These are phyloP conservation scores for Podaxis sp. DNA, from an alignment of 768 basidiomycete genomes.

Conservation along the genomic window DNA sequence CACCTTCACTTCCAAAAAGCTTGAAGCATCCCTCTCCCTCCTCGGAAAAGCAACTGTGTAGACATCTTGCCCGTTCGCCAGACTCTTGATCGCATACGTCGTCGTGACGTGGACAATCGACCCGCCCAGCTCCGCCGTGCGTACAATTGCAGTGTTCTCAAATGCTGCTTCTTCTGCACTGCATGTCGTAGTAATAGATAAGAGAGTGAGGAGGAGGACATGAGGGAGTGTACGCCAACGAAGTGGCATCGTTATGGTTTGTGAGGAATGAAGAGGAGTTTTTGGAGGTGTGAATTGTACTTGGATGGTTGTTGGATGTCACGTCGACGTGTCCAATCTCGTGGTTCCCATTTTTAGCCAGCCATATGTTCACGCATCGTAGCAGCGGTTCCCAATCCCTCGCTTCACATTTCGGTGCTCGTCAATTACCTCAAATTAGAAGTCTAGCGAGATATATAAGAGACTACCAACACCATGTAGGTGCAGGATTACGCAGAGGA, in stretches of 20 bases:
- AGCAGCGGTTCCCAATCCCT: neutral
- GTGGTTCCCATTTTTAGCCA: conserved; percentile 16
- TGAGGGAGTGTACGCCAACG: conserved; percentile 44
- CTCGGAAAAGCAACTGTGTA: conserved; percentile 68
- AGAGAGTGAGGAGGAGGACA: conserved; percentile 32
- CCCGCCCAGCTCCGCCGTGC: conserved; percentile 87
- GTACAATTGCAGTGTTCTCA: conserved; percentile 87
- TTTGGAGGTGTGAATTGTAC: neutral
- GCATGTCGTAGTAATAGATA: conserved; percentile 32
- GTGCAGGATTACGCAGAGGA: conserved; percentile 68
- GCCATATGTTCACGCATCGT: neutral
- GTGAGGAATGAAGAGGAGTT: conserved; percentile 12
- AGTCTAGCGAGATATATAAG: conserved; percentile 13
- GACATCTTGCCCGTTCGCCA: conserved; percentile 51
- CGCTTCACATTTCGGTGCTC: neutral
- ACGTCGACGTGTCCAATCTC: conserved; percentile 25
- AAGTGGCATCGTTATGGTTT: conserved; percentile 35
- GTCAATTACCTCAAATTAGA: conserved; percentile 9
- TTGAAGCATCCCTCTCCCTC: conserved; percentile 61
- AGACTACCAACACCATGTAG: conserved; percentile 75
- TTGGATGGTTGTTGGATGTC: conserved; percentile 6
- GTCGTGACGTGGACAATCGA: conserved; percentile 85
- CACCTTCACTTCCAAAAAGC: conserved; percentile 76
- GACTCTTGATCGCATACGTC: conserved; percentile 78
- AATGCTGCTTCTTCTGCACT: conserved; percentile 43